A percentile compares a stretch with the other conserved stretches of the same genome.
Evolutionary conservation across 2,329 filamentous ascomycete genomes (phyloP).

Genomic region (Colletotrichum sp.): DNA sequence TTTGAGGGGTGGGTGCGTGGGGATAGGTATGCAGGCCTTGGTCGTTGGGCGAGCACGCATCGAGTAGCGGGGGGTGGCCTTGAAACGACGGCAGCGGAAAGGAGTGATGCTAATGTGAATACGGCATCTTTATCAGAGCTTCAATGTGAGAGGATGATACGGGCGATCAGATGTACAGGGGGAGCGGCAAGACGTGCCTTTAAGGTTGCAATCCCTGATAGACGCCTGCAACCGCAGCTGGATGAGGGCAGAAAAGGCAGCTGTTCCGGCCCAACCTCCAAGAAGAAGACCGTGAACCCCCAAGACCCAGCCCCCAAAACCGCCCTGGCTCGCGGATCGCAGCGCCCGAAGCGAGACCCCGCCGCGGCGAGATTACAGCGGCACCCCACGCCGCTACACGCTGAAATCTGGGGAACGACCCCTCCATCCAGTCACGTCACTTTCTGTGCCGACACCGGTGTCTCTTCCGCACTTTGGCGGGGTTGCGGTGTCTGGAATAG

Average conservation of each 20-base stretch:
- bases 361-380: slow-evolving; percentile 3
- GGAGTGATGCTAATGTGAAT: slow-evolving; percentile 1
- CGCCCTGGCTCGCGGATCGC: not conserved
- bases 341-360: slow-evolving; percentile 1
- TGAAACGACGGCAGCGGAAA: not conserved
- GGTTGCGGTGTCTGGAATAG: slow-evolving; percentile 19
- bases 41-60: not conserved
- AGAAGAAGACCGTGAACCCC: not conserved
- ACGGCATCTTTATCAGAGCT: slow-evolving; percentile 6
- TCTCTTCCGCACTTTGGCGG: slow-evolving; percentile 17
- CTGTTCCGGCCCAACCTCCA: not conserved
- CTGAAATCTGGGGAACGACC: slow-evolving; percentile 13
- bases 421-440: slow-evolving; percentile 21
- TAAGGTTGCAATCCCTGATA: slow-evolving; percentile 15
- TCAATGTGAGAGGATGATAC: slow-evolving; percentile 1
- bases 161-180: not conserved
- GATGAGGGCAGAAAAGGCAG: not conserved
- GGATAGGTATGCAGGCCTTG: not conserved
- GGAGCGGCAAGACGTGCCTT: slow-evolving; percentile 9
- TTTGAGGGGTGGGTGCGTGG: not conserved
- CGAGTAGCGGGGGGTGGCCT: not conserved
- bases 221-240: not conserved
- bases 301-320: not conserved
- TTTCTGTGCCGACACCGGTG: slow-evolving; percentile 16
- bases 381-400: slow-evolving; percentile 8